Evolutionary conservation across 768 basidiomycete genomes (phyloP).

Genomic region (Omphalotus guepiniiformis): DNA sequence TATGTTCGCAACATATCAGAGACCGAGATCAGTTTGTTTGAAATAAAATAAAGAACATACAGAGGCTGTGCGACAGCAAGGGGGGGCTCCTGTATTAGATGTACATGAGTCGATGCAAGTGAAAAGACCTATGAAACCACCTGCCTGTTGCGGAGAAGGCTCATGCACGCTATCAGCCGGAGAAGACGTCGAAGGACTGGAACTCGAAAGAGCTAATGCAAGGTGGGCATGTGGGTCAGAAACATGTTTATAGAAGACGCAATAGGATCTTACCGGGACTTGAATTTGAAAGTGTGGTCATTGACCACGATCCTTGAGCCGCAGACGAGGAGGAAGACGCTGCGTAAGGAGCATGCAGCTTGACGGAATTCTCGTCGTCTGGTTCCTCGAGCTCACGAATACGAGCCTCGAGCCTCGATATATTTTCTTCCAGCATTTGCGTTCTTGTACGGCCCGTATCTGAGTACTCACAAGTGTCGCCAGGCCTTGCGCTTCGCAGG

Average conservation of each 20-base stretch:
- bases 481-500: constrained; percentile 26
- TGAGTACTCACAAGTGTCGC: constrained; percentile 42
- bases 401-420: constrained; percentile 34
- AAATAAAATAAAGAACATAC: constrained; percentile 23
- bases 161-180: background rate
- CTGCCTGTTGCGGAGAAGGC: background rate
- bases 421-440: constrained; percentile 36
- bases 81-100: constrained; percentile 20
- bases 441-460: constrained; percentile 35
- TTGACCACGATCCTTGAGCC: too few relatives aligned
- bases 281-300: too few relatives aligned
- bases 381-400: constrained; percentile 35
- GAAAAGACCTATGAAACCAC: background rate
- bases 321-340: constrained; percentile 3
- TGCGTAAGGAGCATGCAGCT: constrained; percentile 15
- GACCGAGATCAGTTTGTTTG: constrained; percentile 9
- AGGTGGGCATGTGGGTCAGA: background rate
- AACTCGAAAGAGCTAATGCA: background rate
- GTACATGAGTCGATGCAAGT: background rate
- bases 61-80: constrained; percentile 29
- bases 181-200: background rate
- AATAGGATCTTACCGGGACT: background rate
- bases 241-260: background rate
- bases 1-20: constrained; percentile 22
- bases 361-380: constrained; percentile 14